Evolutionary conservation across 495 filamentous ascomycete species (phyloP), one percentile per base, ranked within the genome.

Genomic region (Choiromyces venosus): DNA sequence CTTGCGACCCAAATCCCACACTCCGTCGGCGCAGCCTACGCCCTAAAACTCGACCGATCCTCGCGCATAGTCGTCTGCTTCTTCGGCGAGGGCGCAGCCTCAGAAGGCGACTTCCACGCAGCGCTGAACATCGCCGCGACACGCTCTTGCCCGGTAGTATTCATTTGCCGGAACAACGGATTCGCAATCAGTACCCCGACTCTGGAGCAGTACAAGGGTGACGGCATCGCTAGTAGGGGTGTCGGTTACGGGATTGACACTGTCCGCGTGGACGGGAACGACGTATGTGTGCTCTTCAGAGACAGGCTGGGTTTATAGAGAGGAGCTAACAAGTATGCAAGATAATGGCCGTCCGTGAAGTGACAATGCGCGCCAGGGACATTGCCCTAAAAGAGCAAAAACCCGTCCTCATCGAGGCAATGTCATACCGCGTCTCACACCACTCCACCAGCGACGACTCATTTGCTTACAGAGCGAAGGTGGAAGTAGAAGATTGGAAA

Each of bases 401-500:
- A 14, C 80, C 80, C 52, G 89, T 99, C 0, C 83, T 99, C 4
- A 90, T 99, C 67, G 95, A 99, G 84, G 93, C 93, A 29, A 97
- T 99, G 95, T 93, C 91, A 37, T 99, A 99, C 82, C 93, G 95
- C 21, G 94, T 99, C 65, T 92, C 89, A 42, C 95, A 99, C 82
- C 95, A 99, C 83, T 97, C 93, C 82, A 99, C 95, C 0, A 93
- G 90, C n/a, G 95, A 99, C 78, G 95, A 99, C 80, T 94, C 91
- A 44, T 98, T 97, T 80, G 94, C 94, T 1, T 99, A 99, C 82
- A 93, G 95, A 25, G 93, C 94, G 0, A 87, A 89, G 37, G 91
- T 97, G 0, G 95, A 99, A 79, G 95, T 99, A 3, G 95, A 99
- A 65, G 94, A 98, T 76, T 99, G 95, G 95, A 98, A 98, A 81